These are phyloP conservation scores for Malus hybrid DNA, from an alignment of 331 rosid genomes.

Conservation along the genomic window DNA sequence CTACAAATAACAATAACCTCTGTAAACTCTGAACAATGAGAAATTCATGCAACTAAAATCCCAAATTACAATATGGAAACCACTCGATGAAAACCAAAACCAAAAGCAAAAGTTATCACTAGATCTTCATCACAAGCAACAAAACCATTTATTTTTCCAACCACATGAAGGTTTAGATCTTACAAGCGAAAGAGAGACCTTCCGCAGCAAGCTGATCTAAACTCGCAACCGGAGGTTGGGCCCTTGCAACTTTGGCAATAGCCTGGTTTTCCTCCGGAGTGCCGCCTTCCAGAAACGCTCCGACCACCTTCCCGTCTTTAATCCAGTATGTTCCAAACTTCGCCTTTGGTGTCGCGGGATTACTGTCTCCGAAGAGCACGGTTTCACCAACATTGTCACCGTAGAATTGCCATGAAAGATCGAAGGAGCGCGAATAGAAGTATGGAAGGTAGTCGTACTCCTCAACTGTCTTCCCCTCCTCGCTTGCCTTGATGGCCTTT, in stretches of 20 bases:
- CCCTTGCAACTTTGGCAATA: slow-evolving; percentile 75
- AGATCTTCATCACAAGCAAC: not conserved
- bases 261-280: slow-evolving; percentile 77
- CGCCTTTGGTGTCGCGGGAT: slow-evolving; percentile 51
- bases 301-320: slow-evolving; percentile 66
- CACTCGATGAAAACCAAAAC: not conserved
- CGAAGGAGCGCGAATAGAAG: slow-evolving; percentile 85
- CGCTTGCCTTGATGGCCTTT: slow-evolving; percentile 82
- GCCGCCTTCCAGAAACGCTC: slow-evolving; percentile 75
- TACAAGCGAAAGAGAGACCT: slow-evolving; percentile 74
- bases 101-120: not conserved
- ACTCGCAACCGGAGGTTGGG: slow-evolving; percentile 49
- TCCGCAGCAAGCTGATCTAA: slow-evolving; percentile 51
- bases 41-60: not conserved
- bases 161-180: slow-evolving; percentile 25
- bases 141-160: not conserved
- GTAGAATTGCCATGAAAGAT: slow-evolving; percentile 85
- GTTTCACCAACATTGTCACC: slow-evolving; percentile 89
- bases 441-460: slow-evolving; percentile 87
- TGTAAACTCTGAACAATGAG: not conserved
- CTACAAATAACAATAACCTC: not conserved
- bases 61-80: not conserved
- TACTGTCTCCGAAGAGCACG: slow-evolving; percentile 72
- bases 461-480: slow-evolving; percentile 63
- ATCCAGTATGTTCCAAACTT: slow-evolving; percentile 89